Evolutionary conservation across 1,139 yeast genomes (phyloP).

Genomic region (Geotrichum candidum): DNA sequence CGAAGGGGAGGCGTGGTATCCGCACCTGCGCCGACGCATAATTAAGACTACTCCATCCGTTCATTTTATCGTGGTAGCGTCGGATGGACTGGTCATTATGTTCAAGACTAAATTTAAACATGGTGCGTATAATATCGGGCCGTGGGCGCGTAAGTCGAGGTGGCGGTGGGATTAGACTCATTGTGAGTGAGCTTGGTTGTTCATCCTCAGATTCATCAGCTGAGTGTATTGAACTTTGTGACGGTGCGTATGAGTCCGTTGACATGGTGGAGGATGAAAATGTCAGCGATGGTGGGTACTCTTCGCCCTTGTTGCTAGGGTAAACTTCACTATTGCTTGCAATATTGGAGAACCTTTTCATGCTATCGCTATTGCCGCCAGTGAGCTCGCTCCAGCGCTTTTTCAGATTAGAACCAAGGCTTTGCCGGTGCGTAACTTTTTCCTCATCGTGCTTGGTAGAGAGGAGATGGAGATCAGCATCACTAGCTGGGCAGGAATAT

Average conservation of each 20-base stretch:
- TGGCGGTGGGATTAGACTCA: conserved; percentile 31
- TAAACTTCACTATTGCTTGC: not conserved
- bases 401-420: not conserved
- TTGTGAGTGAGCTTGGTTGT: conserved; percentile 24
- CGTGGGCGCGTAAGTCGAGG: conserved; percentile 28
- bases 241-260: conserved; percentile 18
- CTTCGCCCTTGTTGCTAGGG: not conserved
- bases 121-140: conserved; percentile 29
- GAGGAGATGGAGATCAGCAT: conserved; percentile 15
- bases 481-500: conserved; percentile 42
- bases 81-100: conserved; percentile 22
- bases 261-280: conserved; percentile 18
- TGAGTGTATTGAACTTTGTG: conserved; percentile 20
- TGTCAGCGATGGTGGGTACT: conserved; percentile 4
- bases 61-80: not conserved
- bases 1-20: conserved; percentile 27
- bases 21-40: not conserved
- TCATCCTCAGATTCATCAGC: not conserved
- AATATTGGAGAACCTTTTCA: not conserved
- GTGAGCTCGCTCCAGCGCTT: conserved; percentile 4
- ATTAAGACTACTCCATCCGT: not conserved
- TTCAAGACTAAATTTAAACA: conserved; percentile 27
- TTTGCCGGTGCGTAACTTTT: conserved; percentile 1
- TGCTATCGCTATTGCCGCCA: conserved; percentile 1
- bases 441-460: not conserved